Conservation (phyloP, 768 basidiomycete genomes). For the Sarcodon sp. region DNA sequence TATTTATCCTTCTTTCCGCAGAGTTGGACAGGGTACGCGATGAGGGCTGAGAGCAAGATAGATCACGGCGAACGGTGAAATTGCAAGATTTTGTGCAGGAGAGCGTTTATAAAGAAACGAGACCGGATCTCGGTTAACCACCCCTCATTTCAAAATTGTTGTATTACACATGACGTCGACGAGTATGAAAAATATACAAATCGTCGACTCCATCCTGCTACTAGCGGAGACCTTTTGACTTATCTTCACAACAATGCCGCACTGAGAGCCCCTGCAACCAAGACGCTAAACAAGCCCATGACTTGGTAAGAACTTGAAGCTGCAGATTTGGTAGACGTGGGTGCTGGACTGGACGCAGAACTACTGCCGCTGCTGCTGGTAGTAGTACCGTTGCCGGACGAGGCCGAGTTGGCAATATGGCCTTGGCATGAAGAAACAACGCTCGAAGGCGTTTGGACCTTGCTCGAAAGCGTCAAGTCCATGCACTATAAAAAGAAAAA, state of each 20-base stretch:
- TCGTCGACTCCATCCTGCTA: too few species aligned
- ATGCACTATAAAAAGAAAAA: conserved; percentile 40
- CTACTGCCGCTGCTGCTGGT: too few species aligned
- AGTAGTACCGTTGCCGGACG: too few species aligned
- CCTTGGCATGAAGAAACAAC: conserved; percentile 2
- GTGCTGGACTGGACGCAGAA: too few species aligned
- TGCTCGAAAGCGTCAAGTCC: conserved; percentile 57
- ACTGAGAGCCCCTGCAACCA: neutral
- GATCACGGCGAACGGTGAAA: conserved; percentile 23
- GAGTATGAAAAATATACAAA: too few species aligned
- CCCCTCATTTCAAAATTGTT: too few species aligned
- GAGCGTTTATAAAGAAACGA: neutral
- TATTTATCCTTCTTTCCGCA: conserved; percentile 17
- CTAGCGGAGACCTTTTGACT: too few species aligned
- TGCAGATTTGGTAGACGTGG: neutral
- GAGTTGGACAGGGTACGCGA: conserved; percentile 95
- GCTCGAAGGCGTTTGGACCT: conserved; percentile 33
- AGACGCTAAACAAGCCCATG: neutral
- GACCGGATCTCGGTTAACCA: too few species aligned
- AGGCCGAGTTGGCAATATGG: too few species aligned
- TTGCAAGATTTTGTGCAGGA: neutral
- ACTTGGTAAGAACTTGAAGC: neutral
- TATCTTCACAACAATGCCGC: too few species aligned
- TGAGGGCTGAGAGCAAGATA: conserved; percentile 62
- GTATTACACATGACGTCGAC: too few species aligned